Conservation (phyloP, 805 yeast genomes). For the Nadsonia fulvescens region DNA sequence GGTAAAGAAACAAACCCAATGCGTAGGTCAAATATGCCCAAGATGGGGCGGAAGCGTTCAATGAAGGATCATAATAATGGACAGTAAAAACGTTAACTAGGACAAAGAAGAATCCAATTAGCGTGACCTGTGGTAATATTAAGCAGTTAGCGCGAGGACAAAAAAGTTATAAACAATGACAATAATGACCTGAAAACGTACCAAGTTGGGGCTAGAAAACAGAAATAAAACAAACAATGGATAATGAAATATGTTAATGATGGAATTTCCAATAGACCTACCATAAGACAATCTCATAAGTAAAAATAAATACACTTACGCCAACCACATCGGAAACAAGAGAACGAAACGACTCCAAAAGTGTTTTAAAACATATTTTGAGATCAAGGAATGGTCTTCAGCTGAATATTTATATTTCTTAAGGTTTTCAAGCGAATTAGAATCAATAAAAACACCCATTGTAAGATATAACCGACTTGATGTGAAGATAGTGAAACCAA, state of each 20-base stretch:
- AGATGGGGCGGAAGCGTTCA: slow-evolving; percentile 40
- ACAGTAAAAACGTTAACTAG: slow-evolving; percentile 44
- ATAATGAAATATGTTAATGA: no score
- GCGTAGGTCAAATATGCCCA: slow-evolving; percentile 72
- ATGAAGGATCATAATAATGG: slow-evolving; percentile 54
- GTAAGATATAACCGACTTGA: background rate
- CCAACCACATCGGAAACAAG: slow-evolving; percentile 72
- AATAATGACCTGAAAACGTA: no score
- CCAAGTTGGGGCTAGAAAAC: slow-evolving; percentile 10
- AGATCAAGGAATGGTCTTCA: slow-evolving; percentile 67
- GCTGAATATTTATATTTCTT: slow-evolving; percentile 16
- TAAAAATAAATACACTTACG: slow-evolving; percentile 20
- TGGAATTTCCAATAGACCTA: slow-evolving; percentile 2
- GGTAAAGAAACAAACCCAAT: slow-evolving; percentile 70
- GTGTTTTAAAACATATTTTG: slow-evolving; percentile 59
- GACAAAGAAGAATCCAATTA: slow-evolving; percentile 61
- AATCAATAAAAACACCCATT: background rate
- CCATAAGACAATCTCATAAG: slow-evolving; percentile 1
- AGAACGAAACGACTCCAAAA: slow-evolving; percentile 63
- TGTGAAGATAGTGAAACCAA: background rate
- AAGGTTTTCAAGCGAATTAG: background rate
- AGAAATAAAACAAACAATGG: no score
- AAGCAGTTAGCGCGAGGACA: no score
- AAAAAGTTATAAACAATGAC: no score
- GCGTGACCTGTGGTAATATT: slow-evolving; percentile 42